Base-by-base conservation (phyloP, 441 rosid species). In the Codiaeum variegatum region DNA sequence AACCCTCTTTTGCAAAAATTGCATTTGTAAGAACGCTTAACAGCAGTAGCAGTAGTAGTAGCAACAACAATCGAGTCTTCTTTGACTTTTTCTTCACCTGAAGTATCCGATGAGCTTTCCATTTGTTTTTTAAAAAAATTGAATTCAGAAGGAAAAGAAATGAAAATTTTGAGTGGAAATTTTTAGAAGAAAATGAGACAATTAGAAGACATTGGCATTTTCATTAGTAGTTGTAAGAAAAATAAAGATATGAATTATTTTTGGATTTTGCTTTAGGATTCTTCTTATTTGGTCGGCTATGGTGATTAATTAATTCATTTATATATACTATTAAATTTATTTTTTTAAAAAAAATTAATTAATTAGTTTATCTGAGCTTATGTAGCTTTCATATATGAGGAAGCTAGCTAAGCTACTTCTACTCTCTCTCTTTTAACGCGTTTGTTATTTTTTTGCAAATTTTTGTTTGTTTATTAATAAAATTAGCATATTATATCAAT, bases 1-100 rank as follows among this genome's bases (percentile, higher is more conserved):
- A 90, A 92, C 40, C 96, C 97, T 75, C 86, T 82, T 85, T 81
- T 88, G 86, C 96, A 90, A 46, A 88, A 90, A 31, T 77, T 70
- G 78, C 96, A 92, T 54, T 85, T 87, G 28, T 92, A 90, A 6
- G 81, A 84, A 26, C 90, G 84, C 49, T 83, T 83, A n/a, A 62
- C 13, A 4, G 8, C 26, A 3, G 49, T 6, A 0, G 34, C 23
- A 18, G 58, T 26, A 18, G 54, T 3, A 9, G 40, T 12, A 11
- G 11, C 13, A 21, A 40, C 1, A 10, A 36, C 18, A 18, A 54
- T 32, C 23, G 74, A 32, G 3, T 70, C 80, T 10, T 76, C 79
- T 74, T 79, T 70, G 78, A 58, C 77, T 55, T 67, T 68, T 64
- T 73, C 80, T 16, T 82, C 81, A 36, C 79, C 75, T 32, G 81